Evolutionary conservation across 768 basidiomycete genomes (phyloP).

Genomic region (Rhizopogon vesiculosus): DNA sequence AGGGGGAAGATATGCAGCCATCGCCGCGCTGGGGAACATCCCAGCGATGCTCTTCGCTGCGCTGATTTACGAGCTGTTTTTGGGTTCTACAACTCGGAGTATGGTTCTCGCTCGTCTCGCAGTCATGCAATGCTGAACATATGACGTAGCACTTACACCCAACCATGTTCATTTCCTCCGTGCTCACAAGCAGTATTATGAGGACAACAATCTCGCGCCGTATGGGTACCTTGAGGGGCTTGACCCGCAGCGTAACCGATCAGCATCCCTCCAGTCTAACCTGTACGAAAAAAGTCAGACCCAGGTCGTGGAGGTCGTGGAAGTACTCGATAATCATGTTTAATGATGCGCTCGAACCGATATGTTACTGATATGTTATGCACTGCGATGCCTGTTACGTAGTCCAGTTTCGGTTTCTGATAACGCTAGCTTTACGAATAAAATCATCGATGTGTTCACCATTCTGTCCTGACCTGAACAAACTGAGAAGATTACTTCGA

Average conservation of each 20-base stretch:
- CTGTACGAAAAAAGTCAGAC: slow-evolving; percentile 6
- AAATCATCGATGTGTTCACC: too few species aligned
- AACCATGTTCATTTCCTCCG: slow-evolving; percentile 15
- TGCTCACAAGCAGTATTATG: slow-evolving; percentile 19
- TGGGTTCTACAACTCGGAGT: slow-evolving; percentile 59
- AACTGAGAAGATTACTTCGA: neutral
- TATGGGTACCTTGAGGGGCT: slow-evolving; percentile 17
- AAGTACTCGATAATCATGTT: slow-evolving; percentile 3
- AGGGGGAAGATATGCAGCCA: slow-evolving; percentile 55
- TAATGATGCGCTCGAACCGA: neutral
- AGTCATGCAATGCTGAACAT: slow-evolving; percentile 7
- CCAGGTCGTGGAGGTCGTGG: neutral
- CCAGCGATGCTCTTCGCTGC: slow-evolving; percentile 56
- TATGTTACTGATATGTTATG: neutral
- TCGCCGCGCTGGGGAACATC: slow-evolving; percentile 62
- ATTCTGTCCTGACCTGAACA: neutral
- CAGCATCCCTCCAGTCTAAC: slow-evolving; percentile 1
- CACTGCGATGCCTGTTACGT: neutral
- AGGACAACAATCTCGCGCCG: slow-evolving; percentile 19
- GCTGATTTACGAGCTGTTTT: slow-evolving; percentile 50
- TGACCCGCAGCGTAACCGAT: neutral
- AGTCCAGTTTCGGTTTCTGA: neutral
- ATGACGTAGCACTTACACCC: slow-evolving; percentile 16
- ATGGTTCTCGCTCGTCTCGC: slow-evolving; percentile 11
- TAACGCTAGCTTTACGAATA: neutral